Evolutionary conservation across 768 basidiomycete genomes (phyloP), one percentile per base, ranked within the genome.

Genomic region (Lentinula boryana): DNA sequence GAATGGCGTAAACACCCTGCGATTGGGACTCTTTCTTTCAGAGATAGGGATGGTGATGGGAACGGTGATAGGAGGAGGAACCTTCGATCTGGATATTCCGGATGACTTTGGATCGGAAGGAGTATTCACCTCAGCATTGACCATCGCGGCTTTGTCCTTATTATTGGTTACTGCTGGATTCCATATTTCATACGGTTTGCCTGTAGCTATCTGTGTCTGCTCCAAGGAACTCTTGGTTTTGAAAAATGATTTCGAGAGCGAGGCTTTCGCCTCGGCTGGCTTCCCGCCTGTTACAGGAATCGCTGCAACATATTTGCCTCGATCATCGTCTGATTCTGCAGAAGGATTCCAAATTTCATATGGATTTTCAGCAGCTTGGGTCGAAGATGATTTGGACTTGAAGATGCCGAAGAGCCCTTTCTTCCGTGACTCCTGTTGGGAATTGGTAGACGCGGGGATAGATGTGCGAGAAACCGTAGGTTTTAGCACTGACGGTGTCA

Each of bases 1-100:
- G 71, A 89, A 88, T 0, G 88, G 82, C 16, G 80, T 80, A 65
- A 86, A 85, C 21, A 84, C 76, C 57, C 78, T 81, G 35, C 79
- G 71, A 18, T 72, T 74, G 9, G 75, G 67, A 60, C 76, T 76
- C 58, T 72, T 80, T 36, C 76, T 73, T 46, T 74, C 76, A 36
- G 69, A 73, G 16, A 71, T 71, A 53, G 74, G 68, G 15, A 56
- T 43, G 3, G 55, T 21, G 16, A 72, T 69, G 31, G 76, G 76
- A 31, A 76, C 63, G 33, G 66, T 50, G 23, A 65, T 59, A 16
- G 67, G 65, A 54, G 69, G 62, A 21, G 68, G 68, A 18, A 66
- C 44, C 27, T 63, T 61, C 32, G 65, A 48, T 38, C 58, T 40
- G 18, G 62, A 63, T 16, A 56, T 58, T 1, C 21, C 4, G 18